Evolutionary conservation across 2,329 filamentous ascomycete genomes (phyloP), one percentile per base, ranked within the genome.

Genomic region (Xylariaceae sp.): DNA sequence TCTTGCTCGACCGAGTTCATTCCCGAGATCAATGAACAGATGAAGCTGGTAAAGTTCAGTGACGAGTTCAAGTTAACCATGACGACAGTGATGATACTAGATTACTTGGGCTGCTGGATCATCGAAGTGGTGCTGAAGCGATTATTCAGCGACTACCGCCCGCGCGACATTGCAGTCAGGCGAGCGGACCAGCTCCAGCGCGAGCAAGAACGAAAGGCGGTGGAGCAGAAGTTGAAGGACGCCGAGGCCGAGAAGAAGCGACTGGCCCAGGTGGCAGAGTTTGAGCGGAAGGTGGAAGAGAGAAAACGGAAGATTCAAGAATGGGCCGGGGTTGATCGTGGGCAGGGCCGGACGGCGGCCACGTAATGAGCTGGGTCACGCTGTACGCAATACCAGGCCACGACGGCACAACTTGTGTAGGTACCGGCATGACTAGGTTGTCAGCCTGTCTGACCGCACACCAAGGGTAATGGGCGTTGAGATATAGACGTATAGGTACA

Each of bases 1-100:
- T 86, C 87, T 44, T 96, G 92, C 74, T 92, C 92, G 6, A 95
- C 92, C 1, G 94, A 99, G 71, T 90, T 99, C 65, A 80, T 97
- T 46, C 94, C 94, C 2, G 94, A 97, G 69, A 85, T 99, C 72
- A 99, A 97, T 74, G 82, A 92, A 72, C 86, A 89, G 72, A 86
- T 99, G 75, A 90, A 88, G 67, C 84, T 99, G 0, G 94, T 99
- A 4, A 89, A 89, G 2, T 99, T 99, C 72, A 87, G 78, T 30
- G 79, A 79, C 2, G 89, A 95, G 64, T 99, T 99, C 81, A 96
- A 95, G 78, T 69, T 80, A 41, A 92, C 87, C 49, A 85, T 99
- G 76, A 95, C 90, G 0, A 72, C 75, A 0, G 79, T 89, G 65
- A 99, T 99, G 94, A 71, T 92, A 6, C 65, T 92, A 34, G 94